phyloP scores from a whole-genome alignment of 176 grass and related monocot genomes.

The Metroxylon sagu region DNA sequence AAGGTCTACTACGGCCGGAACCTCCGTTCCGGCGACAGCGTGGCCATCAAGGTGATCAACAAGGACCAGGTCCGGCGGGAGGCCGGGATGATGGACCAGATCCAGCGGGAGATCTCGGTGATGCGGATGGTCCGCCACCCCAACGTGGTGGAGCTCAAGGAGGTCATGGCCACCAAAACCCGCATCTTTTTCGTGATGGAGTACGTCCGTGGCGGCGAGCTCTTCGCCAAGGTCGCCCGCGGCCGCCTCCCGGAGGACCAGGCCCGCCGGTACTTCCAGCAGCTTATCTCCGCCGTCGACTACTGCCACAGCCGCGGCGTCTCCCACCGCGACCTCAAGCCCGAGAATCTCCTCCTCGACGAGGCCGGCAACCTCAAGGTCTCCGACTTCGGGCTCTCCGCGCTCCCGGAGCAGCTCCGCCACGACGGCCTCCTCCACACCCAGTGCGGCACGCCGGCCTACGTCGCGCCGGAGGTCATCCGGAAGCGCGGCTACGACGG shows the following conservation, averaged over 20 bases:
- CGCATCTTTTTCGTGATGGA: conserved; percentile 93
- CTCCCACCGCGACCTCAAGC: conserved; percentile 95
- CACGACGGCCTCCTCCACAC: conserved; percentile 90
- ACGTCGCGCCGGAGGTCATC: conserved; percentile 93
- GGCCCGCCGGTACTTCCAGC: conserved; percentile 71
- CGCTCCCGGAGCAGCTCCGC: conserved; percentile 77
- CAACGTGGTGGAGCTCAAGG: conserved; percentile 61
- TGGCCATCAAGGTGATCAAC: conserved; percentile 92
- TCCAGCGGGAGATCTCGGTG: conserved; percentile 85
- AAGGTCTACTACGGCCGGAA: conserved; percentile 84
- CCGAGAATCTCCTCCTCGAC: conserved; percentile 90
- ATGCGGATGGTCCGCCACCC: conserved; percentile 84
- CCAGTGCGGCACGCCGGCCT: conserved; percentile 95
- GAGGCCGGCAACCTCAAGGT: conserved; percentile 55
- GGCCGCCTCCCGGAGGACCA: conserved; percentile 54
- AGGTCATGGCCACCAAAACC: conserved; percentile 79
- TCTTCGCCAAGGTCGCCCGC: conserved; percentile 52
- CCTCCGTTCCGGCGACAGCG: conserved; percentile 38
- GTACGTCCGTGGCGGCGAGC: conserved; percentile 65
- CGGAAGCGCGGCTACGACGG: conserved; percentile 76
- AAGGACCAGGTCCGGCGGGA: conserved; percentile 56
- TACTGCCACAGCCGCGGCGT: conserved; percentile 92
- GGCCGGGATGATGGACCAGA: conserved; percentile 78
- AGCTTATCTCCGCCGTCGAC: conserved; percentile 72
- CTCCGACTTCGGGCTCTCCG: conserved; percentile 89